Evolutionary conservation across 768 basidiomycete species (phyloP).

Genomic region (Inosperma sp.): DNA sequence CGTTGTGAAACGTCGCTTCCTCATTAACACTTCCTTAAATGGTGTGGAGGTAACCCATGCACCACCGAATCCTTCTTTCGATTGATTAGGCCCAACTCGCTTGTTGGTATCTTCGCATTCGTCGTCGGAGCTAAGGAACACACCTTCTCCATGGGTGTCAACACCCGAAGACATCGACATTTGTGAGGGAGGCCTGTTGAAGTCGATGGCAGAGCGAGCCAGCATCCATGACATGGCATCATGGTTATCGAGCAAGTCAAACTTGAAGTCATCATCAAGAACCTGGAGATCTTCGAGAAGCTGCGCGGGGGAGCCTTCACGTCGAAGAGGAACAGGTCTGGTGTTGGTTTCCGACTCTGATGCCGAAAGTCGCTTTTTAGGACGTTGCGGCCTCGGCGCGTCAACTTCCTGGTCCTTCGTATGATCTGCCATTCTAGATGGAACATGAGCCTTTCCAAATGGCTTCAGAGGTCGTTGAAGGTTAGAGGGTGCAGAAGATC

Average conservation of each 20-base stretch:
- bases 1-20: no score
- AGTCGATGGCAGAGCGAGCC: slow-evolving; percentile 30
- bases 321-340: no score
- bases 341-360: no score
- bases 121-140: slow-evolving; percentile 15
- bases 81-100: neutral
- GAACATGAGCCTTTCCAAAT: neutral
- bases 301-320: no score
- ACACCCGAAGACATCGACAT: slow-evolving; percentile 19
- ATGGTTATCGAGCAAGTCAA: neutral
- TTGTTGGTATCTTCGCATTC: slow-evolving; percentile 6
- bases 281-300: neutral
- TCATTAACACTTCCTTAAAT: slow-evolving; percentile 8
- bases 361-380: neutral
- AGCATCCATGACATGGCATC: slow-evolving; percentile 17
- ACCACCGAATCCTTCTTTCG: slow-evolving; percentile 13
- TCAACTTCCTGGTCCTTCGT: neutral
- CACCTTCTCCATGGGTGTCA: slow-evolving; percentile 11
- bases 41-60: slow-evolving; percentile 29
- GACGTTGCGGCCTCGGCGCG: neutral
- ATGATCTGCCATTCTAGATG: neutral
- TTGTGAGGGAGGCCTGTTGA: slow-evolving; percentile 41
- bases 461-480: slow-evolving; percentile 7
- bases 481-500: slow-evolving; percentile 24
- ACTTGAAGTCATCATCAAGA: neutral